phyloP scores from a whole-genome alignment of 306 rosid species.

The Vicia faba region DNA sequence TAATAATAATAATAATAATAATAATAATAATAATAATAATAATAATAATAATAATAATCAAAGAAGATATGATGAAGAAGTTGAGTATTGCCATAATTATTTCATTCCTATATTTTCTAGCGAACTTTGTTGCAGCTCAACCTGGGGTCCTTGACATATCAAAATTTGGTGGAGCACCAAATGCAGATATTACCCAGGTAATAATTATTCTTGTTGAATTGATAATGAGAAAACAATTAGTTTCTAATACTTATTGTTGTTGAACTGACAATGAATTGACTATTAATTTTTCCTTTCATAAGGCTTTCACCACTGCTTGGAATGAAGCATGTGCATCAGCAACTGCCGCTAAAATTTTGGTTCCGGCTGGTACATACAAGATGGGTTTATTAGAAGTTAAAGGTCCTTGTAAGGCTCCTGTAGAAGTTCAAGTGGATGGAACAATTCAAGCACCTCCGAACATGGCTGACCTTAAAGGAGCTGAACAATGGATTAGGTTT shows the following conservation, averaged over 20 bases:
- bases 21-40: not conserved
- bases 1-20: not conserved
- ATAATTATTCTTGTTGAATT: not conserved
- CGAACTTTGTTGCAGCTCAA: not conserved
- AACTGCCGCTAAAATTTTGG: not conserved
- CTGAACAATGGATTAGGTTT: conserved; percentile 3
- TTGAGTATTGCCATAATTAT: not conserved
- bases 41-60: not conserved
- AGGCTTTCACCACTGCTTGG: conserved; percentile 28
- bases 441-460: conserved; percentile 17
- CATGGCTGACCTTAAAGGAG: not conserved
- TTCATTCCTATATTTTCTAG: not conserved
- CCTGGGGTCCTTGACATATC: conserved; percentile 5
- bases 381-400: not conserved
- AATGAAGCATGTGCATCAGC: conserved; percentile 26
- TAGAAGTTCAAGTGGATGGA: conserved; percentile 27
- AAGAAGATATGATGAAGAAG: conserved; percentile 7
- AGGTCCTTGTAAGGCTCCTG: conserved; percentile 31
- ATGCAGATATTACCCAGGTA: conserved; percentile 22
- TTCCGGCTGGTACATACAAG: conserved; percentile 10
- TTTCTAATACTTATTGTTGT: not conserved
- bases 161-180: conserved; percentile 32
- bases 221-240: not conserved
- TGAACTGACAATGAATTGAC: too few relatives aligned
- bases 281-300: too few relatives aligned